Base-by-base conservation (phyloP, 2,329 filamentous ascomycete genomes). In the Pseudophaeomoniella oleicola region DNA sequence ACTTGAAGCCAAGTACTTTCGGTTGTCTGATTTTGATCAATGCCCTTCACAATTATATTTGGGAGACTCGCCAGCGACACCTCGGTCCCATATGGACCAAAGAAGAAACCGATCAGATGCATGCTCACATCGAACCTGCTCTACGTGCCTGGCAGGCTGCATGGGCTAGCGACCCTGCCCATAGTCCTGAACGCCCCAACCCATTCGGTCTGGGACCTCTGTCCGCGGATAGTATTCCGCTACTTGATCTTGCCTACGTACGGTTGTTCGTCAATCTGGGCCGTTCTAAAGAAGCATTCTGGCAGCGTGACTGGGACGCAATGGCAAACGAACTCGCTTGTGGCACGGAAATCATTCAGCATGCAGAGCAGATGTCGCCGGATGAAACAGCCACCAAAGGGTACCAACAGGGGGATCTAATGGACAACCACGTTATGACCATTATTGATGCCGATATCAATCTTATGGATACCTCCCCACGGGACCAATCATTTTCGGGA, bases 41-140 rank as follows among this genome's bases (percentile, higher is more conserved):
- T 52, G 87, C 90, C 3, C 67, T 96, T 16, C 90, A 96, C 60
- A 94, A 94, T 48, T 94, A 94, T 57, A 94, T 96, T 32, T 96
- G 90, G 90, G 88, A 96, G 59, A 94, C 87, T 0, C 72, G 88
- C 16, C 87, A 94, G 57, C 71, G 86, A 36, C 87, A 94, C 48
- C 79, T 87, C 48, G 86, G 82, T 47, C 79, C 85, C 43, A 69
- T 85, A 34, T 94, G 88, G 88, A 93, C 86, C 2, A 75, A 79
- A 19, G 80, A 88, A 45, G 88, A 96, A 57, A 93, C 85, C 0
- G 87, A 96, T 46, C 85, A 86, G 44, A 93, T 96, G 86, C 87
- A 94, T 54, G 75, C 81, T 2, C 86, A 94, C 51, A 92, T 96
- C 39, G 87, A 94, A 55, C 88, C 88, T 9, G 88, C 88, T 2